Evolutionary conservation across 805 yeast genomes (phyloP), one percentile per base, ranked within the genome.

Genomic region (Ascoidea tarda): DNA sequence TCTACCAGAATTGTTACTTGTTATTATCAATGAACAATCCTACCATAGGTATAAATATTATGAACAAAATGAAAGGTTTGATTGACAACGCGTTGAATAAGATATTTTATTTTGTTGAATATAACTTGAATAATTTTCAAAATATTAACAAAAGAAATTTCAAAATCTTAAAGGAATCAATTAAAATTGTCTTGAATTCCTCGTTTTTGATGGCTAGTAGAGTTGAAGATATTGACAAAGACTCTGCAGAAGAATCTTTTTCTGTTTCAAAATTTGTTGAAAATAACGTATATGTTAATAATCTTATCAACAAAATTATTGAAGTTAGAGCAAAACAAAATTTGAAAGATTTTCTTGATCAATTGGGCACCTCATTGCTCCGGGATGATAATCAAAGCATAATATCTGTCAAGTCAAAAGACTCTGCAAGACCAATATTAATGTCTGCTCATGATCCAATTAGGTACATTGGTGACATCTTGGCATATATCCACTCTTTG

Each of bases 401-500:
- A 4, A 10, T 38, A 8, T 38, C 44, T 10, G 14, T 8, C 8
- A 38, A 38, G 2, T 38, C 44, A 38, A 32, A 50, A 16, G 53
- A 53, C 16, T 42, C 44, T 31, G 68, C 64, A 2, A 61, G 75
- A 52, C 85, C 89, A 0, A 71, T 87, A 28, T 74, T 79, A 33
- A 67, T 83, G 48, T 77, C 83, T 6, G 82, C 86, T 0, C 84
- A 84, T 63, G 96, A 91, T 63, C 86, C 96, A 1, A 71, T 81
- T 32, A 72, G 96, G 52, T 90, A 82, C 57, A 71, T 87, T 16
- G 95, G 97, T 32, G 96, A 89, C 63, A 74, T 93, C 38, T 69
- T 93, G 46, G 98, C 98, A 0, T 86, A 85, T 70, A 75, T 89
- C 1, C 97, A 93, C 63, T 78, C 90, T 1, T 75, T 87, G 5